phyloP scores from a whole-genome alignment of 495 filamentous ascomycete genomes.

The Penicillium chermesinum region DNA sequence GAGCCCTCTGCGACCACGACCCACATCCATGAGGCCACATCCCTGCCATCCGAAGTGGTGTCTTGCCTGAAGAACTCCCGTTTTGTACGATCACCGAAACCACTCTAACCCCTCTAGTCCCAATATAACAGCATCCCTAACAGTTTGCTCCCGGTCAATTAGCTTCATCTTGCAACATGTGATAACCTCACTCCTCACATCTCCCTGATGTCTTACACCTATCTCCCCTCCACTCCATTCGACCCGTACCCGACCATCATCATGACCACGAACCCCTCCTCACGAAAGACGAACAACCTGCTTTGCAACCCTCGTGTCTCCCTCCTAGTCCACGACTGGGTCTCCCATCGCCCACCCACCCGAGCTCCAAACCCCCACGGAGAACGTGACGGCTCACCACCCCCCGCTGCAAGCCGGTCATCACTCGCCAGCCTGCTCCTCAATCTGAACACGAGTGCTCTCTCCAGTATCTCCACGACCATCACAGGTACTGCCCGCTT shows the following conservation, averaged over 20 bases:
- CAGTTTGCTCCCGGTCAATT: too few species aligned
- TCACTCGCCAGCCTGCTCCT: conserved; percentile 76
- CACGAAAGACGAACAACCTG: conserved; percentile 85
- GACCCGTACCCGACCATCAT: conserved; percentile 69
- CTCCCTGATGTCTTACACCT: conserved; percentile 98
- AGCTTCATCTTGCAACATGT: conserved; percentile 95
- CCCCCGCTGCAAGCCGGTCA: conserved; percentile 57
- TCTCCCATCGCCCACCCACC: conserved; percentile 86
- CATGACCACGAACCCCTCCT: conserved; percentile 88
- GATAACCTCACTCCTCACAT: conserved; percentile 80
- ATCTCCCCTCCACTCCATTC: conserved; percentile 79
- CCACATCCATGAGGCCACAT: conserved; percentile 59
- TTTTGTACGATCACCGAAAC: conserved; percentile 54
- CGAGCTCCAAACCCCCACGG: conserved; percentile 48
- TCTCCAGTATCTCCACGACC: conserved; percentile 88
- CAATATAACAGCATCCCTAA: too few species aligned
- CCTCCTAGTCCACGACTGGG: conserved; percentile 97
- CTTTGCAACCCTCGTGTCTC: conserved; percentile 84
- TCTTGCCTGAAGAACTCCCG: conserved; percentile 90
- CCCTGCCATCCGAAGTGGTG: conserved; percentile 77
- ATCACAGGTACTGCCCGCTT: conserved; percentile 81
- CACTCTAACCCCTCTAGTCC: conserved; percentile 1
- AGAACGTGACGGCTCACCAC: conserved; percentile 56
- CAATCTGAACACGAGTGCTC: conserved; percentile 80
- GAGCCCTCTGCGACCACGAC: conserved; percentile 69